Evolutionary conservation across 768 basidiomycete genomes (phyloP).

Genomic region (Suillus americanus): DNA sequence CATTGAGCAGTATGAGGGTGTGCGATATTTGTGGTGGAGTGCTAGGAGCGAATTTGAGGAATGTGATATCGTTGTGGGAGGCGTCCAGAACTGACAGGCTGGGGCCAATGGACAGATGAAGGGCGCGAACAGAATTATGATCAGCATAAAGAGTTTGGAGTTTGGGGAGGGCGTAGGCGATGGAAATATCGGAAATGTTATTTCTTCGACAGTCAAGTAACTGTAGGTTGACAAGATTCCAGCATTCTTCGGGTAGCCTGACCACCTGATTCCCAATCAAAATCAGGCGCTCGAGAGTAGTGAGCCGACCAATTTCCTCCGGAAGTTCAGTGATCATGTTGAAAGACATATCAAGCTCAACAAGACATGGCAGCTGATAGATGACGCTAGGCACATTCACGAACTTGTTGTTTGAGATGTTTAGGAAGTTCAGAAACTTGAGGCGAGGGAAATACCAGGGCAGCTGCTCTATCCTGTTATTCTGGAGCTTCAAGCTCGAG

Average conservation of each 20-base stretch:
- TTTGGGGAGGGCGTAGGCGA: conserved; percentile 66
- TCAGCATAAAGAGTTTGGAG: conserved; percentile 73
- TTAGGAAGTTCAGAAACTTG: conserved; percentile 68
- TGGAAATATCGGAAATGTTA: conserved; percentile 69
- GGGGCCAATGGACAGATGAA: conserved; percentile 77
- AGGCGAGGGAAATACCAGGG: conserved; percentile 85
- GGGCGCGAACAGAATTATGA: conserved; percentile 77
- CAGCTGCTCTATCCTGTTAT: conserved; percentile 86
- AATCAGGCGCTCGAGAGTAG: conserved; percentile 65
- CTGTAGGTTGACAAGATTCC: conserved; percentile 55
- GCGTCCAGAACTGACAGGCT: conserved; percentile 63
- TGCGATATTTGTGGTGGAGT: conserved; percentile 46
- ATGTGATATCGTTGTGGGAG: conserved; percentile 88
- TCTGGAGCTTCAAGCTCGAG: conserved; percentile 71
- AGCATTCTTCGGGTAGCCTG: conserved; percentile 63
- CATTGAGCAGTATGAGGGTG: conserved; percentile 73
- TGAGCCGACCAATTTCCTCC: conserved; percentile 70
- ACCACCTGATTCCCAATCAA: conserved; percentile 86
- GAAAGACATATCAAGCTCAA: conserved; percentile 92
- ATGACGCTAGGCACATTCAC: conserved; percentile 71
- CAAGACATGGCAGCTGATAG: conserved; percentile 66
- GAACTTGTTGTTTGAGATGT: conserved; percentile 97
- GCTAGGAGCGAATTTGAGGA: conserved; percentile 59
- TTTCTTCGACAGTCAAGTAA: conserved; percentile 88
- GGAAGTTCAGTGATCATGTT: conserved; percentile 85